These are phyloP conservation scores for Ogataea paraovalis DNA, from an alignment of 805 yeast species.

Conservation along the genomic window DNA sequence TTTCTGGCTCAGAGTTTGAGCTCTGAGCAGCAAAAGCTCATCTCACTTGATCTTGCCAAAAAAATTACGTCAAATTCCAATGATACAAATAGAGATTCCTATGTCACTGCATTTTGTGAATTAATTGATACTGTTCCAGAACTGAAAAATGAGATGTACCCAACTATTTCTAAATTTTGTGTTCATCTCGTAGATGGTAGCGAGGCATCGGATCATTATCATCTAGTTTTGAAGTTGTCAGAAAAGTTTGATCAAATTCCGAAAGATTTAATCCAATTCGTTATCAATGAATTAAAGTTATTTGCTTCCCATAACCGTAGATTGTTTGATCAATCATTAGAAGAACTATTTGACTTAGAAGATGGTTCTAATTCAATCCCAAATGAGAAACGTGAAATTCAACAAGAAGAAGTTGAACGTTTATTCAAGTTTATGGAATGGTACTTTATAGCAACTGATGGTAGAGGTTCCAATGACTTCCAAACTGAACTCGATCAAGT, in stretches of 20 bases:
- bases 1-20: constrained; percentile 13
- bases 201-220: constrained; percentile 1
- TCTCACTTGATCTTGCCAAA: constrained; percentile 5
- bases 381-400: constrained; percentile 3
- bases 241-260: constrained; percentile 29
- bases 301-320: constrained; percentile 13
- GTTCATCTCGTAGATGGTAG: constrained; percentile 1
- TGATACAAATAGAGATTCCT: background rate
- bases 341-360: background rate
- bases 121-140: constrained; percentile 9
- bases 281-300: constrained; percentile 2
- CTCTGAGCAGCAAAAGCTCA: constrained; percentile 7
- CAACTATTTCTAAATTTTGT: constrained; percentile 6
- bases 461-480: constrained; percentile 1
- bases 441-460: constrained; percentile 29
- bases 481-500: constrained; percentile 22
- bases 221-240: constrained; percentile 21
- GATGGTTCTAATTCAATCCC: background rate
- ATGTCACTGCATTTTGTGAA: constrained; percentile 20
- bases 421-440: constrained; percentile 37
- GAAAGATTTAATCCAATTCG: constrained; percentile 7
- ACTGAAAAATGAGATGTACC: constrained; percentile 5
- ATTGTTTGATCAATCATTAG: constrained; percentile 11
- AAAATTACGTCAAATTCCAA: constrained; percentile 1
- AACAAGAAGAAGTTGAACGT: constrained; percentile 3